Conservation (phyloP, 2,329 filamentous ascomycete genomes). For the Penicillium corylophilum region DNA sequence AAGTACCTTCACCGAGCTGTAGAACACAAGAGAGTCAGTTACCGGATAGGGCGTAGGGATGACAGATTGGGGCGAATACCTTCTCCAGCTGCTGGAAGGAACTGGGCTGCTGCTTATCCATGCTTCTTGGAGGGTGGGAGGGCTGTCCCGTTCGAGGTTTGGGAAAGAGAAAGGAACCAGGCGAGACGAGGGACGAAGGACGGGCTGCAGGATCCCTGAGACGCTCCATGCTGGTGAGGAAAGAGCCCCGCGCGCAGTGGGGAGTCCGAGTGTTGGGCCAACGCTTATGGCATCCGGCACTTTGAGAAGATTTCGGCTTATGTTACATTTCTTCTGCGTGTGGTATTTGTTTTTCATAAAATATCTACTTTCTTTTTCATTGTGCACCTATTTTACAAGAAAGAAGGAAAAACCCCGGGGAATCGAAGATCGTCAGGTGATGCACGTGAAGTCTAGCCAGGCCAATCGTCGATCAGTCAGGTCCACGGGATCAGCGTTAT, state of each 20-base stretch:
- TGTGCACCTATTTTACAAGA: background rate
- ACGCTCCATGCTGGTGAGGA: constrained; percentile 26
- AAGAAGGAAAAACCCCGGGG: background rate
- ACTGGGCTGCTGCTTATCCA: constrained; percentile 91
- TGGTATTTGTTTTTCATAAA: background rate
- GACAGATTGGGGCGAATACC: constrained; percentile 31
- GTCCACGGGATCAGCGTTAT: background rate
- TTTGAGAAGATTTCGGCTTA: background rate
- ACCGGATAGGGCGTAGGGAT: constrained; percentile 3
- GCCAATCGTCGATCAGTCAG: background rate
- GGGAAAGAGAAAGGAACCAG: constrained; percentile 37
- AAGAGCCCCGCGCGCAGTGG: constrained; percentile 26
- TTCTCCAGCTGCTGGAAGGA: constrained; percentile 99
- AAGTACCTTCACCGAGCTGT: constrained; percentile 90
- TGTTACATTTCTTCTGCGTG: background rate
- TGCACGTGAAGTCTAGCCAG: background rate
- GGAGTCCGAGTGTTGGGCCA: constrained; percentile 12
- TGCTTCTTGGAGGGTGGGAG: constrained; percentile 41
- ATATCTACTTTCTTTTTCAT: background rate
- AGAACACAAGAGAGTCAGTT: constrained; percentile 30
- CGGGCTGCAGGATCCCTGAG: constrained; percentile 24
- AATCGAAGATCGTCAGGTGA: background rate
- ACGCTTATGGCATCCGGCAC: constrained; percentile 15
- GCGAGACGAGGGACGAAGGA: constrained; percentile 37
- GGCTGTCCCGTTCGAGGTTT: constrained; percentile 20